A percentile compares a stretch with the other conserved stretches of the same genome.
Evolutionary conservation across 1,284 basidiomycete genomes (phyloP).

Genomic region (Marasmius fiardii): DNA sequence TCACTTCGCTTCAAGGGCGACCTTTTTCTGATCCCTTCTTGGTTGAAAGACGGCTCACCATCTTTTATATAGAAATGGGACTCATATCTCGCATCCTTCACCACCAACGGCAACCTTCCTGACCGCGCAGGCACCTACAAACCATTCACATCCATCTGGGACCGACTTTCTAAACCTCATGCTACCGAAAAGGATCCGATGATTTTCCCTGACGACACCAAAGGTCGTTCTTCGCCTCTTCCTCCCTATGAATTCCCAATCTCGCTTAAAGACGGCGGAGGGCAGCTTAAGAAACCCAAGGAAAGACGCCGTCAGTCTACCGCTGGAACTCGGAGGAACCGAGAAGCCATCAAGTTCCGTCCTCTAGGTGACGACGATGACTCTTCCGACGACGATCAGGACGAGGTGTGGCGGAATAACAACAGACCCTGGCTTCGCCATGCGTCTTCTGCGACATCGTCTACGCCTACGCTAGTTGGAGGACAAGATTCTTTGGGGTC

Average conservation of each 20-base stretch:
- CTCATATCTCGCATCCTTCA: conserved; percentile 57
- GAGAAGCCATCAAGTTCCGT: conserved; percentile 49
- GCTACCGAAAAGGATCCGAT: conserved; percentile 16
- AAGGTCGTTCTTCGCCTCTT: neutral
- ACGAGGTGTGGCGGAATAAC: conserved; percentile 14
- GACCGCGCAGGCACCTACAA: conserved; percentile 44
- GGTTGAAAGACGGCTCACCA: too few species aligned
- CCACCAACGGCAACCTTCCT: conserved; percentile 38
- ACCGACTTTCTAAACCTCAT: conserved; percentile 22
- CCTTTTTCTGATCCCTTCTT: too few species aligned
- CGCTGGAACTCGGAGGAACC: conserved; percentile 25
- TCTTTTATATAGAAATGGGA: conserved; percentile 57
- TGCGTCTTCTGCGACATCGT: conserved; percentile 18
- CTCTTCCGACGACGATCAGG: conserved; percentile 34
- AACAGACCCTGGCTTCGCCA: conserved; percentile 22
- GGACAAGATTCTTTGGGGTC: conserved; percentile 10
- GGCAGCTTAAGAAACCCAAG: conserved; percentile 25
- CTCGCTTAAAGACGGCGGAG: conserved; percentile 23
- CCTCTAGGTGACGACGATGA: conserved; percentile 32
- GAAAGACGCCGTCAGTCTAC: conserved; percentile 15
- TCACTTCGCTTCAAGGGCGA: neutral
- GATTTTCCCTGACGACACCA: conserved; percentile 24
- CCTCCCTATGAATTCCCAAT: neutral
- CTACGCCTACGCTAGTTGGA: conserved; percentile 20
- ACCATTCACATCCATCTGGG: conserved; percentile 51